phyloP scores from a whole-genome alignment of 257 asterid genomes.

The Rhazya stricta region DNA sequence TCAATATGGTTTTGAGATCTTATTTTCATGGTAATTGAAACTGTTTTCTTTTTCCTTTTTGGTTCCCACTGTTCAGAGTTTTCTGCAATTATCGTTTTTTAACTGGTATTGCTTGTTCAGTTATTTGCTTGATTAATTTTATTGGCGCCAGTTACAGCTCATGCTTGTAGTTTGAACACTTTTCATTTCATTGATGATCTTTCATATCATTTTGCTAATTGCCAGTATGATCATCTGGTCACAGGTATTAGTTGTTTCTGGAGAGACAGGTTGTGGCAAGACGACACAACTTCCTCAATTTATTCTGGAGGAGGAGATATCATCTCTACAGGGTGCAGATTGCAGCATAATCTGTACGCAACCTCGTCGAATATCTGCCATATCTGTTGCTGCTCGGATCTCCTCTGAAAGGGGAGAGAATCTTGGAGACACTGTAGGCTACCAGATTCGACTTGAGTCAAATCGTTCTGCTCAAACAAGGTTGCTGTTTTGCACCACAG shows the following conservation, averaged over 20 bases:
- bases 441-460: constrained; percentile 90
- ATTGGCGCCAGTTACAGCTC: background rate
- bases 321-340: constrained; percentile 67
- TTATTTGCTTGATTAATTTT: no score
- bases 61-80: no score
- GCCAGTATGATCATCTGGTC: constrained; percentile 2
- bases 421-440: constrained; percentile 91
- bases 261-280: constrained; percentile 99
- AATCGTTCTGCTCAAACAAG: constrained; percentile 74
- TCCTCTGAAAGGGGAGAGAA: constrained; percentile 90
- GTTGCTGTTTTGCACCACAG: constrained; percentile 94
- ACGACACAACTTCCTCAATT: constrained; percentile 99
- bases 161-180: background rate
- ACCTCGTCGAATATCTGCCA: constrained; percentile 97
- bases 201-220: background rate
- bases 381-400: constrained; percentile 91
- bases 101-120: no score
- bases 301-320: constrained; percentile 85
- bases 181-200: background rate
- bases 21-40: no score
- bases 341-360: constrained; percentile 93
- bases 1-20: background rate
- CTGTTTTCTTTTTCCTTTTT: no score
- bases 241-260: constrained; percentile 93
- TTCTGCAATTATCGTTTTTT: no score